Base-by-base conservation (phyloP, 2,329 filamentous ascomycete species). In the Verticillium nonalfalfae region DNA sequence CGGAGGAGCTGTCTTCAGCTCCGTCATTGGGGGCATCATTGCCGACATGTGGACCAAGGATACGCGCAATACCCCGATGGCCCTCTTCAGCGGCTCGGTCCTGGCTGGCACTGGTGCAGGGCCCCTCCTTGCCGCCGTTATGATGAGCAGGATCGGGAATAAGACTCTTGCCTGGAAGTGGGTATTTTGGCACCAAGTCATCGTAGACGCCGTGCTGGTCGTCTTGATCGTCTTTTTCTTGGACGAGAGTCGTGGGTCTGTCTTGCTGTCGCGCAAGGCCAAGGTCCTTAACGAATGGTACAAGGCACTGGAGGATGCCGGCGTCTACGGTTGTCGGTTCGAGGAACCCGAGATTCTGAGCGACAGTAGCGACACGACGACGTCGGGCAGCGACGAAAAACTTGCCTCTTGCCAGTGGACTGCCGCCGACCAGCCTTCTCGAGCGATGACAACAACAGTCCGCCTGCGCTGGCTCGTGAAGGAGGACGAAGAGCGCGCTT, bases 21-120 rank as follows among this genome's bases (percentile, higher is more conserved):
- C 91, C 26, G 93, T 97, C 82, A 89, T 96, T 0, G 93, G 93
- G n/a, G 93, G 93, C 3, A 90, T 97, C 4, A 89, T 97, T 50
- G 89, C 90, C 58, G 93, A 97, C 70, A 84, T 97, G 62, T 97
- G 93, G 76, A 85, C 88, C 57, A 86, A 90, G 10, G 78, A 90
- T 62, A 87, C 90, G 55, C 82, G 94, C 38, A 97, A 97, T 68
- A 92, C 89, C 0, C 90, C 93, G 0, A 97, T 97, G 94, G 89
- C 91, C 0, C 72, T 96, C 0, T 97, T 96, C 73, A 90, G 89
- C n/a, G 91, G 89, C 0, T 80, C 81, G 3, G 93, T 92, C 0
- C 77, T 97, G 0, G 81, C 89, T 10, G 94, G 92, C 0, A 96
- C 92, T 0, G 92, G 92, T 0, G 76, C 89, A 1, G 93, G 93